Base-by-base conservation (phyloP, 106 monocot genomes). In the Hemerocallis citrina region DNA sequence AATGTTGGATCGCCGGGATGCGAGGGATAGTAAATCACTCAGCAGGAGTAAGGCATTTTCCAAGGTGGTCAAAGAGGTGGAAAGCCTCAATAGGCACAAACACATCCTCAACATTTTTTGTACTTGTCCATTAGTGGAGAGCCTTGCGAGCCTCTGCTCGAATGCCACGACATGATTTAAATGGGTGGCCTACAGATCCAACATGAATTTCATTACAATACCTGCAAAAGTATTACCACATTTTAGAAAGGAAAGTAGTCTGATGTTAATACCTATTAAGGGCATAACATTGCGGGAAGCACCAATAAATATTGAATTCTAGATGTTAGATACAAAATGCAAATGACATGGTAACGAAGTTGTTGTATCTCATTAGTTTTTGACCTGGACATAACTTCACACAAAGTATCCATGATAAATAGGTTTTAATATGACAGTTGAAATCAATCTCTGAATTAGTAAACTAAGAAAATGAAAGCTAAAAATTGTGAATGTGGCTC, bases 131-230 rank as follows among this genome's bases (percentile, higher is more conserved):
- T 7, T 85, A 79, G 44, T 98, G 96, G n/a, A 67, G 50, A 24
- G 91, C 91, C 38, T 72, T 74, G 50, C 81, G 81, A 16, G 36
- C 15, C 32, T 76, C 91, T 7, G 96, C 61, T 8, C 62, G 74
- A 22, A 74, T 7, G 23, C 96, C 96, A 48, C 64, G 74, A 73
- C 96, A 98, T 55, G 91, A 74, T 64, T 62, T 77, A 70, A 98
- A 98, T 14, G 84, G 80, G 36, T 98, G 96, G 22, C 96, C 96
- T 10, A 30, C 55, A 4, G 67, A 34, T 39, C 88, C 96, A 37
- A 98, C 85, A 68, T 98, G 96, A 39, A 98, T 73, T 58, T 98
- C 96, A 48, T 80, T 85, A 79, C 96, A 98, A 64, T 77, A 67
- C 72, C 96, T 98, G 64, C 59, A 77, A 19, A 34, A 42, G 4